These are phyloP conservation scores for Auxenochlorella protothecoides DNA, from an alignment of 139 green algal species.

Conservation along the genomic window DNA sequence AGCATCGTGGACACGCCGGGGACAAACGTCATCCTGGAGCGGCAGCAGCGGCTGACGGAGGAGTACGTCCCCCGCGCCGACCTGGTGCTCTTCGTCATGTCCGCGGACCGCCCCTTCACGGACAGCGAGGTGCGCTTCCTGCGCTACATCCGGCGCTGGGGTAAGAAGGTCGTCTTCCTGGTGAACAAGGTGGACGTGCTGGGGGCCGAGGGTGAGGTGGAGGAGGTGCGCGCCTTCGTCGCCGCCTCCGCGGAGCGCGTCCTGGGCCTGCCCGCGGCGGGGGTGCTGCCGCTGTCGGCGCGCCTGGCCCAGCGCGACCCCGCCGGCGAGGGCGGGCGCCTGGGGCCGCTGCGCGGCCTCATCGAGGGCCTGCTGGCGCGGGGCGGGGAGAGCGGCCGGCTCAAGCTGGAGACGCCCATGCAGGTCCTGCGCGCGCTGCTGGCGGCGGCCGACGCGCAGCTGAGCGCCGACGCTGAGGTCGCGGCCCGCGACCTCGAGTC, in stretches of 20 bases:
- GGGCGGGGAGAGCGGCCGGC: slow-evolving; percentile 64
- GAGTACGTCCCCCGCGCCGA: slow-evolving; percentile 95
- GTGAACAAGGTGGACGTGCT: slow-evolving; percentile 95
- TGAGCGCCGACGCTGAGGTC: slow-evolving; percentile 34
- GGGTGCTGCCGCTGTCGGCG: slow-evolving; percentile 53
- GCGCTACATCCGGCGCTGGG: slow-evolving; percentile 85
- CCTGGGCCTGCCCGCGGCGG: slow-evolving; percentile 42
- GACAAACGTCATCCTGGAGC: slow-evolving; percentile 95
- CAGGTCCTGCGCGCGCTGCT: slow-evolving; percentile 76
- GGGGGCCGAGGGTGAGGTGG: slow-evolving; percentile 42
- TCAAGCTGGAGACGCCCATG: slow-evolving; percentile 91
- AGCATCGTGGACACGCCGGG: slow-evolving; percentile 95
- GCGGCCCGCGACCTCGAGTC: slow-evolving; percentile 36
- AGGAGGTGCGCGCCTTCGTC: slow-evolving; percentile 69
- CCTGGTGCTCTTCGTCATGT: slow-evolving; percentile 93
- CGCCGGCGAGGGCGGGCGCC: neutral
- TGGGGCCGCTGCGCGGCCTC: no score
- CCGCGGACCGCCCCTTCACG: slow-evolving; percentile 79
- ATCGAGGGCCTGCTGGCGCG: neutral
- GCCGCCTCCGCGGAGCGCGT: slow-evolving; percentile 50
- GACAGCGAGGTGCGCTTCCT: slow-evolving; percentile 86
- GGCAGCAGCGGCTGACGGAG: slow-evolving; percentile 97
- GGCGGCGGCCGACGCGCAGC: slow-evolving; percentile 39
- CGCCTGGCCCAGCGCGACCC: neutral
- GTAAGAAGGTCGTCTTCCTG: slow-evolving; percentile 97